Evolutionary conservation across 179 eudicot genomes (phyloP), one percentile per base, ranked within the genome.

Genomic region (Beta macrorhiza): DNA sequence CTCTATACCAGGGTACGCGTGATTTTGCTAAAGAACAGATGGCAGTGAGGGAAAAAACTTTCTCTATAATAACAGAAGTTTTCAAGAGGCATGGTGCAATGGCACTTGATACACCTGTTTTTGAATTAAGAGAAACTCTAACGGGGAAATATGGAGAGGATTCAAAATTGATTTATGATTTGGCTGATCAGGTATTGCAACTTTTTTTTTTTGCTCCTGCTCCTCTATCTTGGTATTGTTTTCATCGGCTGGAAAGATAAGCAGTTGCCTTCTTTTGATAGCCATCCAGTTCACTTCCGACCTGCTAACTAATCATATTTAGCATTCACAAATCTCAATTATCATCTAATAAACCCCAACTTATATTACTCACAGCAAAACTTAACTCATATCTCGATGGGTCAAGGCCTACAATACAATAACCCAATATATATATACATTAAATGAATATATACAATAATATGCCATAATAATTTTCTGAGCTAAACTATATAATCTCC

Each of bases 121-220:
- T 94, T 89, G 99, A 97, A 85, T 80, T 97, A 87, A 89, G 92
- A 76, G 98, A 94, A 84, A 97, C 98, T 83, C 88, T 97, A 52
- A 92, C 84, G 92, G 99, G 99, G 22, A 97, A 97, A 80, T 94
- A 97, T 79, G 97, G 99, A 75, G 99, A 97, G 86, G 99, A 97
- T 80, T 97, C 99, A 42, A 97, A 97, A 74, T 84, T 94, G 86
- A 92, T 97, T 77, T 97, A 92, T 88, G 99, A 97, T 91, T 91
- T 97, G 80, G 98, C 98, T 82, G 99, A 97, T 87, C 99, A 97
- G 98, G 99, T 93, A 74, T 71, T 69, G 63, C 51, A 7, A 13
- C 57, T 67, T 16, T 65, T 53, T 65, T 53, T 5, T 75, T 47
- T 62, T 67, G 32, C 77, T 72, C 56, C 47, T 53, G 67, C 77